Evolutionary conservation across 148 eudicot species (phyloP).

Genomic region (Pharnaceum exiguum): DNA sequence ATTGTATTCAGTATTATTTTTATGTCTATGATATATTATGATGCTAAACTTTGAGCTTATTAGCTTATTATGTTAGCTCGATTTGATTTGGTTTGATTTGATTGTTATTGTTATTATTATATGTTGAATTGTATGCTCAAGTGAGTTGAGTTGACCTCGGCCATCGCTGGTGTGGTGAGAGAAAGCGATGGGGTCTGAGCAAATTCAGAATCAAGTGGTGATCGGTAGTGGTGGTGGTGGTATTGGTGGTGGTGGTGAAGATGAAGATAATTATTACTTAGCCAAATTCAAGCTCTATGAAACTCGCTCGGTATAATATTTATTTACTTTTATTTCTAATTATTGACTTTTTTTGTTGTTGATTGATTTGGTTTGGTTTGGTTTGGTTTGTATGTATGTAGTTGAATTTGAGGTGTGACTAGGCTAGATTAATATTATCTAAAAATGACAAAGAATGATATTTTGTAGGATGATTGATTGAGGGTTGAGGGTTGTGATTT

Average conservation of each 20-base stretch:
- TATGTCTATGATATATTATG: too few relatives aligned
- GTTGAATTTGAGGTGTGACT: too few relatives aligned
- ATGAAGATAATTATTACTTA: constrained; percentile 37
- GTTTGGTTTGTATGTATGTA: neutral
- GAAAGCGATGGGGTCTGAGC: constrained; percentile 37
- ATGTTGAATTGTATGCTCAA: constrained; percentile 30
- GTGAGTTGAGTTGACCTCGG: constrained; percentile 56
- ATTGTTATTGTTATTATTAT: neutral
- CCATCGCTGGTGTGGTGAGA: constrained; percentile 22
- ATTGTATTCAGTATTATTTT: too few relatives aligned
- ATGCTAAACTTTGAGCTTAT: neutral
- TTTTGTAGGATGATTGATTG: too few relatives aligned
- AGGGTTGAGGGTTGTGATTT: too few relatives aligned
- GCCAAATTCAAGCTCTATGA: constrained; percentile 81
- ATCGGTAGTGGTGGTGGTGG: constrained; percentile 26
- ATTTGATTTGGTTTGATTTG: constrained; percentile 1
- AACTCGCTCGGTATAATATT: constrained; percentile 74
- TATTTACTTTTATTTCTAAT: neutral
- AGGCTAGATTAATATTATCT: too few relatives aligned
- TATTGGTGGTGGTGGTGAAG: constrained; percentile 25
- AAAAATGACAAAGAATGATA: too few relatives aligned
- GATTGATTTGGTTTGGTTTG: neutral
- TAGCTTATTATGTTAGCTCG: neutral
- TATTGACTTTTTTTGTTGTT: neutral
- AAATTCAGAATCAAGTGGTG: constrained; percentile 11